These are phyloP conservation scores for Moesziomyces sp. DNA, from an alignment of 1,284 basidiomycete species.

Conservation along the genomic window DNA sequence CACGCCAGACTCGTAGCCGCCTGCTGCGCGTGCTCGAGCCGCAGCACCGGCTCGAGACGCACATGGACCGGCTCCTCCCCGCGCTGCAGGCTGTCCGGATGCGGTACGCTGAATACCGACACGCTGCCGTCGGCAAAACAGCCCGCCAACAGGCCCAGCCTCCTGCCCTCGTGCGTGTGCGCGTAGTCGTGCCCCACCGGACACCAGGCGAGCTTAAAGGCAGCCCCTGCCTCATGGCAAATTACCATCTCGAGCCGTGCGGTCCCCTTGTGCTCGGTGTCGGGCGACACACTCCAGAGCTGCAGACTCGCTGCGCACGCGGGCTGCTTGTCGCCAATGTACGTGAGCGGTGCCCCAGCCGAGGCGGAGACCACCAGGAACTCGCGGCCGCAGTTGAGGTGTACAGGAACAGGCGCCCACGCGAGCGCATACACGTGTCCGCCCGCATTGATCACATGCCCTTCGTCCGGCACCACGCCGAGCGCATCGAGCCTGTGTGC, in stretches of 20 bases:
- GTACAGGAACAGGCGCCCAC: conserved; percentile 46
- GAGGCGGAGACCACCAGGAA: conserved; percentile 38
- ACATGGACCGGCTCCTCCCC: conserved; percentile 8
- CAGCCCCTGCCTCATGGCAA: conserved; percentile 30
- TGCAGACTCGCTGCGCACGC: conserved; percentile 32
- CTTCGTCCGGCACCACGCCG: conserved; percentile 36
- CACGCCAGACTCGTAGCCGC: conserved; percentile 29
- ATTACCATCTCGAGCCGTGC: conserved; percentile 40
- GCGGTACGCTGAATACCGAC: conserved; percentile 38
- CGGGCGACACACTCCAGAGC: conserved; percentile 49
- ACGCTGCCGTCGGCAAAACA: conserved; percentile 47
- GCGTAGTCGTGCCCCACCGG: conserved; percentile 31
- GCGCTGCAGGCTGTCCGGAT: conserved; percentile 10
- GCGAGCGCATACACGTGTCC: conserved; percentile 52
- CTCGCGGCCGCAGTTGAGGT: conserved; percentile 43
- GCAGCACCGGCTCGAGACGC: conserved; percentile 27
- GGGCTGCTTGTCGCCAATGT: conserved; percentile 22
- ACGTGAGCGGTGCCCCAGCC: conserved; percentile 17
- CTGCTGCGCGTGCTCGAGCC: conserved; percentile 18
- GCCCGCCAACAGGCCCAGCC: conserved; percentile 42
- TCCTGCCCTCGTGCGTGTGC: background rate
- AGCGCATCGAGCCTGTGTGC: conserved; percentile 20
- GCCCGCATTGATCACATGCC: conserved; percentile 44
- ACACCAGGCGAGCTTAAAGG: conserved; percentile 41
- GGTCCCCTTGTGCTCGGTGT: conserved; percentile 20